phyloP scores from a whole-genome alignment of 2,329 filamentous ascomycete genomes.

The Nothophaeocryptopus gaeumannii region DNA sequence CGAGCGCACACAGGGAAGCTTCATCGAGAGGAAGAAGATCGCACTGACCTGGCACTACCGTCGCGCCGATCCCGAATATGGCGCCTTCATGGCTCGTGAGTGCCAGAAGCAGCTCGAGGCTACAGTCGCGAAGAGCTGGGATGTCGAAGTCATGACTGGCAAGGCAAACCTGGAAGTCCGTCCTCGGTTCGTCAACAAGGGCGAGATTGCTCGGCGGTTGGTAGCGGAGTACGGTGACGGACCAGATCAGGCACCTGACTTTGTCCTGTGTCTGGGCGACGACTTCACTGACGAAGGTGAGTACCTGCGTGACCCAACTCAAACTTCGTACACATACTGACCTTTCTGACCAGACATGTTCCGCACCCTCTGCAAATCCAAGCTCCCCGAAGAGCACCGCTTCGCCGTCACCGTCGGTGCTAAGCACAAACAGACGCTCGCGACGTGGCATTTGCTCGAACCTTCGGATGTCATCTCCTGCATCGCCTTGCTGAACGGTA shows the following conservation, averaged over 20 bases:
- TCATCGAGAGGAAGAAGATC: slow-evolving; percentile 91
- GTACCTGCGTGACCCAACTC: slow-evolving; percentile 13
- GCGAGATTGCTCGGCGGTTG: slow-evolving; percentile 84
- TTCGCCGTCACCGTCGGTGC: slow-evolving; percentile 91
- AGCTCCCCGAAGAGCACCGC: slow-evolving; percentile 63
- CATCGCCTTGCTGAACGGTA: slow-evolving; percentile 35
- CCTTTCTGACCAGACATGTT: slow-evolving; percentile 64
- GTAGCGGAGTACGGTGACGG: slow-evolving; percentile 67
- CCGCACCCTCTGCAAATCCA: slow-evolving; percentile 65
- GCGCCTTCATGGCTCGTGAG: slow-evolving; percentile 71
- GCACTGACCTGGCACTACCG: slow-evolving; percentile 98
- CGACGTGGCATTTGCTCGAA: slow-evolving; percentile 85
- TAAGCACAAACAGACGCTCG: slow-evolving; percentile 86
- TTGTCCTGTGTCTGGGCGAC: slow-evolving; percentile 87
- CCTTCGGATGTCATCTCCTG: slow-evolving; percentile 74
- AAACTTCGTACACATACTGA: slow-evolving; percentile 27
- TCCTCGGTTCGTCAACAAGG: slow-evolving; percentile 97
- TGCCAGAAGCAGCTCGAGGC: slow-evolving; percentile 78
- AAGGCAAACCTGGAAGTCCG: slow-evolving; percentile 97
- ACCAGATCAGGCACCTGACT: slow-evolving; percentile 65
- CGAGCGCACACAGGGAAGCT: slow-evolving; percentile 83
- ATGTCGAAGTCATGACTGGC: slow-evolving; percentile 93
- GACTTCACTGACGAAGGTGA: slow-evolving; percentile 96
- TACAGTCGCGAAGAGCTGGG: slow-evolving; percentile 73
- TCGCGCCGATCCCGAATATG: slow-evolving; percentile 81